phyloP scores from a whole-genome alignment of 2,329 filamentous ascomycete genomes.

The Intubia oerlemansii region DNA sequence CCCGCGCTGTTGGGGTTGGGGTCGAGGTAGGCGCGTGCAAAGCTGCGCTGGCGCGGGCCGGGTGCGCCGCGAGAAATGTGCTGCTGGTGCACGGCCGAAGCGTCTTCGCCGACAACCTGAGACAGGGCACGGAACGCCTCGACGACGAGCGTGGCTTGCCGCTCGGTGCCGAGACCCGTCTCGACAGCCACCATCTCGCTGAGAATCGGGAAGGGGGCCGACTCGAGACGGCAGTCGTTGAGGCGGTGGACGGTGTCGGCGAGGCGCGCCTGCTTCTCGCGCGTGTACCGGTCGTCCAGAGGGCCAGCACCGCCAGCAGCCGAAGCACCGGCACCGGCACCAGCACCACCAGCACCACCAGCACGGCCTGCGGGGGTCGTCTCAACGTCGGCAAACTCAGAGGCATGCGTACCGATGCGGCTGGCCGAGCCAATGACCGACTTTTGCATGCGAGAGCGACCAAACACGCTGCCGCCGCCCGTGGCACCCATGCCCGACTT shows the following conservation, averaged over 20 bases:
- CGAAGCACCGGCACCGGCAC: constrained; percentile 12
- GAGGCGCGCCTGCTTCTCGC: constrained; percentile 70
- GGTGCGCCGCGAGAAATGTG: constrained; percentile 30
- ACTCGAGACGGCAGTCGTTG: constrained; percentile 51
- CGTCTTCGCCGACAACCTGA: constrained; percentile 54
- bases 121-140: constrained; percentile 70
- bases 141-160: constrained; percentile 52
- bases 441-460: constrained; percentile 47
- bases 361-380: constrained; percentile 25
- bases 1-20: constrained; percentile 43
- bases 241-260: constrained; percentile 59
- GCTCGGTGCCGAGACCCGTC: constrained; percentile 22
- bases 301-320: constrained; percentile 26
- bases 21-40: constrained; percentile 55
- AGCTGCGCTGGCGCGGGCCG: constrained; percentile 55
- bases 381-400: constrained; percentile 48
- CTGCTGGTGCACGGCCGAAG: constrained; percentile 19
- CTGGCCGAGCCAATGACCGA: constrained; percentile 74
- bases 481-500: constrained; percentile 10
- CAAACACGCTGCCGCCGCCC: constrained; percentile 33
- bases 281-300: constrained; percentile 53
- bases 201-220: constrained; percentile 47
- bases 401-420: constrained; percentile 39
- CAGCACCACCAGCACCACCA: constrained; percentile 1
- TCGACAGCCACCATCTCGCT: constrained; percentile 59